phyloP scores from a whole-genome alignment of 2,329 filamentous ascomycete genomes.

The Phyllosticta paracitricarpa region DNA sequence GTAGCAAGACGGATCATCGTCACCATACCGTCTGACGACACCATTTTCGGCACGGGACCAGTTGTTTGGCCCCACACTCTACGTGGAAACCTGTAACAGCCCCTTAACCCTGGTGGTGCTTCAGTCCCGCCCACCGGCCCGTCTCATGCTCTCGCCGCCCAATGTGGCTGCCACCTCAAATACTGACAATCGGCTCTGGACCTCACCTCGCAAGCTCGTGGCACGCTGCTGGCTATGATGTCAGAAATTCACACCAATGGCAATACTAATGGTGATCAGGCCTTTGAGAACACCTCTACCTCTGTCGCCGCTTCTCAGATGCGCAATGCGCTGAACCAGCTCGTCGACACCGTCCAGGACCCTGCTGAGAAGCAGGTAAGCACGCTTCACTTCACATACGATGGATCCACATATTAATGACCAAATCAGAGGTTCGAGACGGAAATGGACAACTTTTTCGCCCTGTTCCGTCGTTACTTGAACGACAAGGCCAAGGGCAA shows the following conservation, averaged over 20 bases:
- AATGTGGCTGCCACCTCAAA: background rate
- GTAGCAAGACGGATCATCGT: background rate
- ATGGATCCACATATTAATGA: slow-evolving; percentile 9
- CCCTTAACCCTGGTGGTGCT: slow-evolving; percentile 8
- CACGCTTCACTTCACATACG: slow-evolving; percentile 12
- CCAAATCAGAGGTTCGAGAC: slow-evolving; percentile 72
- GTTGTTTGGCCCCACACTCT: slow-evolving; percentile 6
- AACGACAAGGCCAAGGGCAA: slow-evolving; percentile 99
- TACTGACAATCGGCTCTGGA: background rate
- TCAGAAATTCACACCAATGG: background rate
- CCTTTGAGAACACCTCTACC: slow-evolving; percentile 98
- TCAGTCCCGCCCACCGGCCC: background rate
- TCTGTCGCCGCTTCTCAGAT: slow-evolving; percentile 97
- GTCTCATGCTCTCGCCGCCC: background rate
- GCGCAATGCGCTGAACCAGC: slow-evolving; percentile 91
- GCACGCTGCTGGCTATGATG: slow-evolving; percentile 9
- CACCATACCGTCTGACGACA: background rate
- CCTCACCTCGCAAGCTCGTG: background rate
- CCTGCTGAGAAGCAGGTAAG: slow-evolving; percentile 66
- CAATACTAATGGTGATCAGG: slow-evolving; percentile 42
- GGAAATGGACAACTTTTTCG: slow-evolving; percentile 99
- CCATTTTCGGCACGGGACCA: slow-evolving; percentile 5
- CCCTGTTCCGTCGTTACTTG: slow-evolving; percentile 93
- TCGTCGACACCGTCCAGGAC: slow-evolving; percentile 83
- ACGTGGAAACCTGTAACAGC: slow-evolving; percentile 8